A percentile compares a stretch with the other conserved stretches of the same genome.
Conservation (phyloP, 805 yeast species). For the Wickerhamomyces strasburgensis region DNA sequence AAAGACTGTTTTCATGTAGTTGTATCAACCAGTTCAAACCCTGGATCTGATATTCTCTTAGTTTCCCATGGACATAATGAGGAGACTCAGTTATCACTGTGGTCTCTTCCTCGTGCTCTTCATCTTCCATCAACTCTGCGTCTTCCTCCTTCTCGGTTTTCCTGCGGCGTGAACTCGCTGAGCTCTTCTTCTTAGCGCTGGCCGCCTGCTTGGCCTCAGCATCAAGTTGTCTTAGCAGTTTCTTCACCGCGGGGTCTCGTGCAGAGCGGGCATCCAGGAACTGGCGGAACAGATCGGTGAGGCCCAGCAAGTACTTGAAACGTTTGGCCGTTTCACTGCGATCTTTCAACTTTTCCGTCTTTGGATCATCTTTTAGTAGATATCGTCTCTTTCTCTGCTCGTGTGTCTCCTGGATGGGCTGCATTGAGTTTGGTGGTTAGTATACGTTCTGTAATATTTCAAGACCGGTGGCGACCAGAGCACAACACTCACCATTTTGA, state of each 20-base stretch:
- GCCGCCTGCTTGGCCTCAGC: slow-evolving; percentile 38
- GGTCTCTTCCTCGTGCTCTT: slow-evolving; percentile 57
- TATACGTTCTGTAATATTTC: not conserved
- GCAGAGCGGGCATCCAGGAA: slow-evolving; percentile 79
- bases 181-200: slow-evolving; percentile 9
- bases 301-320: slow-evolving; percentile 71
- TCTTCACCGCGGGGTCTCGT: slow-evolving; percentile 68
- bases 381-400: slow-evolving; percentile 43
- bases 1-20: slow-evolving; percentile 77
- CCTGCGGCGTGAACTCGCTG: slow-evolving; percentile 48
- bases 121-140: slow-evolving; percentile 82
- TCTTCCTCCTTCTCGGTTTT: slow-evolving; percentile 96
- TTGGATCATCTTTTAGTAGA: slow-evolving; percentile 49
- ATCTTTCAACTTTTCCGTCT: slow-evolving; percentile 47
- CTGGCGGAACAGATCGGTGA: slow-evolving; percentile 84
- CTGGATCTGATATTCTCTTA: slow-evolving; percentile 90
- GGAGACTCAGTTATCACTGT: slow-evolving; percentile 88
- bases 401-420: slow-evolving; percentile 22
- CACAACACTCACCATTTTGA: too few species aligned
- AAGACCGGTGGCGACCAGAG: too few species aligned
- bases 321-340: slow-evolving; percentile 71
- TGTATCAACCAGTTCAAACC: slow-evolving; percentile 95
- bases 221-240: slow-evolving; percentile 53
- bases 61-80: slow-evolving; percentile 62
- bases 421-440: too few species aligned